Percentiles rank a stretch among this genome's conserved stretches.
phyloP scores from a whole-genome alignment of 169 alveolate species.

The Plasmodium fragile region DNA sequence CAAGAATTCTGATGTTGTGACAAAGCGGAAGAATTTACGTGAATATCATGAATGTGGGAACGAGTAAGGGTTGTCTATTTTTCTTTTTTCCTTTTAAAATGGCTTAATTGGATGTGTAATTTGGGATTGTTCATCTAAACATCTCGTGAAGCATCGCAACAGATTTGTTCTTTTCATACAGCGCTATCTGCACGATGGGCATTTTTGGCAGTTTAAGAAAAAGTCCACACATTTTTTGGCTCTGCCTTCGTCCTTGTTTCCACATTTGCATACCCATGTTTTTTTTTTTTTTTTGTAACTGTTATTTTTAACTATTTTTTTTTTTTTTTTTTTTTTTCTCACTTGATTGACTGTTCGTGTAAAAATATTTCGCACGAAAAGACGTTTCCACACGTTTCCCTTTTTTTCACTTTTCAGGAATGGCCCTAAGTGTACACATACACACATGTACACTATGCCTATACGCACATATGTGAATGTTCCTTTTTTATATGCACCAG shows the following conservation, averaged over 20 bases:
- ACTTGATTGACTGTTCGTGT: conserved; percentile 5
- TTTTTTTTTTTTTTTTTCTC: conserved; percentile 14
- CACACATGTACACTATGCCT: background rate
- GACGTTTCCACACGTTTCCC: background rate
- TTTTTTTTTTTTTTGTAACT: background rate
- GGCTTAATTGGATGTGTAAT: background rate
- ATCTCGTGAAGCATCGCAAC: conserved; percentile 18
- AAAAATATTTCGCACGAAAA: conserved; percentile 24
- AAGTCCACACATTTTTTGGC: background rate
- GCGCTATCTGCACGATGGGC: background rate
- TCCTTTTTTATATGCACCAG: background rate
- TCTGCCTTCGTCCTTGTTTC: background rate
- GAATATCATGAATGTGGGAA: background rate
- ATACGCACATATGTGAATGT: conserved; percentile 1
- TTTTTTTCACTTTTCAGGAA: background rate
- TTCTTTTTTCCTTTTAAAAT: conserved; percentile 14
- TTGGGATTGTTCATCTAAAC: conserved; percentile 2
- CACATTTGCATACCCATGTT: conserved; percentile 14
- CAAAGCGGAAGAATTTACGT: conserved; percentile 3
- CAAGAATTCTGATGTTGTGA: background rate
- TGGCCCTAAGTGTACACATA: background rate
- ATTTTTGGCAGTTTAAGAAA: conserved; percentile 21
- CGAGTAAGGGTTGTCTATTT: background rate
- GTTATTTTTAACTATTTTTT: conserved; percentile 7
- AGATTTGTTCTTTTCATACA: conserved; percentile 57